These are phyloP conservation scores for Porodaedalea pini DNA, from an alignment of 1,284 basidiomycete species.

Conservation along the genomic window DNA sequence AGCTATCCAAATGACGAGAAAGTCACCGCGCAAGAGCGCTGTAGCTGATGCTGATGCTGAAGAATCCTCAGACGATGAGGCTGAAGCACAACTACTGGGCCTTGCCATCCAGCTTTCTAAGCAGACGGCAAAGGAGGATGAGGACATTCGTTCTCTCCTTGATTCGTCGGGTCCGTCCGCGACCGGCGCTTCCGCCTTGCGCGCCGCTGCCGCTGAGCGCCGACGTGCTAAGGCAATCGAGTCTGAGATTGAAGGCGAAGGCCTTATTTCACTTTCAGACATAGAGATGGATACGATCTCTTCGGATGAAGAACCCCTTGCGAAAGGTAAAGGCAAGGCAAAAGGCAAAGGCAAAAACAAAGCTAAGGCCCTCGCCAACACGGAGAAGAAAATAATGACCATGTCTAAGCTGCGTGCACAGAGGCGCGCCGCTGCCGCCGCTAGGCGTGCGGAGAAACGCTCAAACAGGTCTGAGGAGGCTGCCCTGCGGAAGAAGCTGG, in stretches of 20 bases:
- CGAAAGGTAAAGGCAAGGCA: conserved; percentile 31
- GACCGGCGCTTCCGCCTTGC: conserved; percentile 41
- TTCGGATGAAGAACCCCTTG: conserved; percentile 37
- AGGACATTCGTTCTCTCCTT: conserved; percentile 1
- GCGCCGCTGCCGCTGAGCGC: conserved; percentile 53
- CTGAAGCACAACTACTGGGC: conserved; percentile 55
- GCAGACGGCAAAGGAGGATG: conserved; percentile 36
- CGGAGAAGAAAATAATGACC: conserved; percentile 32
- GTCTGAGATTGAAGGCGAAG: conserved; percentile 19
- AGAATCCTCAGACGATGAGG: conserved; percentile 31
- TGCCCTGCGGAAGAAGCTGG: conserved; percentile 50
- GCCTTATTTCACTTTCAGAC: conserved; percentile 28
- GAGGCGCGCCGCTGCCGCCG: conserved; percentile 29
- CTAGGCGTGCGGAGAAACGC: conserved; percentile 27
- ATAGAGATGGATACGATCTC: conserved; percentile 24
- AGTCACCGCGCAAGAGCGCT: conserved; percentile 23
- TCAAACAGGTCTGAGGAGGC: conserved; percentile 46
- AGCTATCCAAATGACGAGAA: conserved; percentile 39
- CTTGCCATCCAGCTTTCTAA: conserved; percentile 56
- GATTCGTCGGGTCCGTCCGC: conserved; percentile 35
- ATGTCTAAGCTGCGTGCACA: conserved; percentile 31
- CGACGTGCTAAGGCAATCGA: conserved; percentile 36
- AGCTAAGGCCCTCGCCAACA: conserved; percentile 13
- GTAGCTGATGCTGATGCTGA: conserved; percentile 22
- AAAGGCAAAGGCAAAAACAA: conserved; percentile 25